Evolutionary conservation across 495 filamentous ascomycete species (phyloP).

Genomic region (Antarctomyces pellizariae): DNA sequence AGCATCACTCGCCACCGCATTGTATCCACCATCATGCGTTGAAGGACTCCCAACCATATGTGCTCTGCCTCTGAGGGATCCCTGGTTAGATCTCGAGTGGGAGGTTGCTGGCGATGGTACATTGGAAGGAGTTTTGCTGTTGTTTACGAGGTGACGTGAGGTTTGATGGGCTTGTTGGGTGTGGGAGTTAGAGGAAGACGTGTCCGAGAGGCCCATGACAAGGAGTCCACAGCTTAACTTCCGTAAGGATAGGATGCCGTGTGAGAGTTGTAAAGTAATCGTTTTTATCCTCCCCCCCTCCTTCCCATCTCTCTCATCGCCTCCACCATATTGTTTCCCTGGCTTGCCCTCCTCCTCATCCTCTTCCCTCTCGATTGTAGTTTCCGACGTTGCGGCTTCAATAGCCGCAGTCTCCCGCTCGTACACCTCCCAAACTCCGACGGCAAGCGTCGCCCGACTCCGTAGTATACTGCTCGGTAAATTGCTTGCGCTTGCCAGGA

Average conservation of each 20-base stretch:
- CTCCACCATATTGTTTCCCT: not conserved
- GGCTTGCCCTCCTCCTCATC: conserved; percentile 1
- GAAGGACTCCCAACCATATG: conserved; percentile 1
- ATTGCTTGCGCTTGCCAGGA: conserved; percentile 10
- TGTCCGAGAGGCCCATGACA: conserved; percentile 28
- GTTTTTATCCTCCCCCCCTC: conserved; percentile 4
- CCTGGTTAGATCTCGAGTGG: not conserved
- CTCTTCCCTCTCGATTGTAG: not conserved
- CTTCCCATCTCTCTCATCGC: conserved; percentile 1
- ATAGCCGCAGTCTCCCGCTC: conserved; percentile 1
- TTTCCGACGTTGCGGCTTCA: not conserved
- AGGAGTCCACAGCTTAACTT: conserved; percentile 24
- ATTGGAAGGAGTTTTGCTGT: not conserved
- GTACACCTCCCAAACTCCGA: conserved; percentile 12
- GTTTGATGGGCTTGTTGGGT: not conserved
- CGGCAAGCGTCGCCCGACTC: conserved; percentile 12
- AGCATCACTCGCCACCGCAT: conserved; percentile 3
- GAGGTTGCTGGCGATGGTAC: not conserved
- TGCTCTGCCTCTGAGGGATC: not conserved
- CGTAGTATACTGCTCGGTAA: conserved; percentile 11
- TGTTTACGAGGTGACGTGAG: conserved; percentile 1
- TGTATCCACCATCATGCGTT: not conserved
- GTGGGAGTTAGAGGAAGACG: conserved; percentile 1
- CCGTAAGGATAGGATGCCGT: conserved; percentile 23
- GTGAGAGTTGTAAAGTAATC: conserved; percentile 23